Evolutionary conservation across 306 rosid genomes (phyloP).

Genomic region (Cicer cuneatum): DNA sequence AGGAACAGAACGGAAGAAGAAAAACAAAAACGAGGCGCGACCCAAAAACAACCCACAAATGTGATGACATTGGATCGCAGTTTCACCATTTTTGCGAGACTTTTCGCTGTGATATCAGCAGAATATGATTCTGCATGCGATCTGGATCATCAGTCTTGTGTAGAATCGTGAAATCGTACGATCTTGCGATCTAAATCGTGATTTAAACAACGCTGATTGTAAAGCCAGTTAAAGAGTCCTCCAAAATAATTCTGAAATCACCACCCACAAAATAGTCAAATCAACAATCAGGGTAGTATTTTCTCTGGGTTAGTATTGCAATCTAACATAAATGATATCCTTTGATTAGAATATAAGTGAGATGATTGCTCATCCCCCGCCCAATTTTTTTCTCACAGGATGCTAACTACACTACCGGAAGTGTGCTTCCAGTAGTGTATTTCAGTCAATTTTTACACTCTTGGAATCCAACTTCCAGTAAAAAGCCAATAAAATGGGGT

Average conservation of each 20-base stretch:
- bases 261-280: slow-evolving; percentile 21
- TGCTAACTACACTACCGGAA: no score
- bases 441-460: no score
- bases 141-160: background rate
- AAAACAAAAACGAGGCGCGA: no score
- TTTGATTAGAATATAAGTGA: slow-evolving; percentile 17
- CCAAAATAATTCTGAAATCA: slow-evolving; percentile 25
- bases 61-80: no score
- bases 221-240: background rate
- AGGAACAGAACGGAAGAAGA: no score
- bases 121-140: background rate
- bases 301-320: background rate
- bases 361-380: no score
- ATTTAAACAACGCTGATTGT: slow-evolving; percentile 21
- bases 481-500: no score
- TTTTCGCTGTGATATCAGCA: background rate
- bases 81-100: background rate
- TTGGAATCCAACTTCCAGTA: no score
- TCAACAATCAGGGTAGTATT: slow-evolving; percentile 23
- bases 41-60: no score
- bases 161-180: background rate
- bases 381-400: no score
- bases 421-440: no score
- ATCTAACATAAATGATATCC: slow-evolving; percentile 28
- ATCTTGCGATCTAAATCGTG: background rate